Base-by-base conservation (phyloP, 2,329 filamentous ascomycete genomes). In the Akanthomyces dipterigenus region DNA sequence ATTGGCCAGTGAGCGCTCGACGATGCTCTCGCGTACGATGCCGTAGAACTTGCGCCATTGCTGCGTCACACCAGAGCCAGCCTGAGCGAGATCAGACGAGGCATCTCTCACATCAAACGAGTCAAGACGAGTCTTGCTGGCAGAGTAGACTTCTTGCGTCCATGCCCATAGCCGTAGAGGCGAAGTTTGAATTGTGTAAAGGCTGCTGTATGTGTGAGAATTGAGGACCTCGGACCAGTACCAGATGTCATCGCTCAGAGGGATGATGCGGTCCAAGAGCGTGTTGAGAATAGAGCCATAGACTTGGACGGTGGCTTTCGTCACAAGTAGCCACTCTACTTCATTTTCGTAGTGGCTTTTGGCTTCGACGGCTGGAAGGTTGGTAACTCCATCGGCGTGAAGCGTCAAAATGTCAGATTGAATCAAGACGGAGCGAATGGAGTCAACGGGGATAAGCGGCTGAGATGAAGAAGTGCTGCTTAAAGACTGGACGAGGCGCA, bases 171-270 rank as follows among this genome's bases (percentile, higher is more conserved):
- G 73, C 20, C 90, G 82, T 45, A 88, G 68, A 0, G 95, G 95
- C 0, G 88, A 91, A 0, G 88, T 96, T 73, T 99, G 95, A 9
- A 96, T 76, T 16, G 90, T 88, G 74, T 97, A 97, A 3, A 97
- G 72, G 36, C 86, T 88, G 65, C 90, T 93, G 69, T 88, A 90
- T 54, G 85, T 82, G 67, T 91, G 88, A 0, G 91, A 96, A 11
- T 85, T 84, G 34, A 96, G 77, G 2, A 97, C 83, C 66, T 95
- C 89, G 70, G 96, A 91, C 95, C 95, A 99, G 73, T 98, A 98
- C 86, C 89, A 93, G 26, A 96, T 88, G 67, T 96, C 92, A 65
- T 96, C 88, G 67, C 87, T 90, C 20, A 99, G 75, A 0, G 88
- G 88, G 12, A 93, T 86, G 12, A 92, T 96, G 68, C 95, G 89